Conservation (phyloP, 345 rosid species). For the Microcos paniculata region DNA sequence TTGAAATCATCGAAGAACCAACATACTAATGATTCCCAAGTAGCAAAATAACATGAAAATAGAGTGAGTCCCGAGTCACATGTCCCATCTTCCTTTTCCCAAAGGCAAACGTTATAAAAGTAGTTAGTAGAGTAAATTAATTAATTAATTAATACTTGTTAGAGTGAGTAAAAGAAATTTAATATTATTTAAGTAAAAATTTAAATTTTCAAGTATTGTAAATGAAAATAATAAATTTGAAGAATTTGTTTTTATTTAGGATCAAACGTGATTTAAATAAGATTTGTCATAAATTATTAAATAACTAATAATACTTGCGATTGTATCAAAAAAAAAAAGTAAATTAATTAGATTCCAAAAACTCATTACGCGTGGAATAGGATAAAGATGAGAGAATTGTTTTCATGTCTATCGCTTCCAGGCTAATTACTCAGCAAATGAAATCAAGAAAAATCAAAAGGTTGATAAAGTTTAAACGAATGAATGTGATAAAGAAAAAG, state of each 20-base stretch:
- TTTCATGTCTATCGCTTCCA: background rate
- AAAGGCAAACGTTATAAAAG: background rate
- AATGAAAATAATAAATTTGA: too few relatives aligned
- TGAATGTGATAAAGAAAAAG: too few relatives aligned
- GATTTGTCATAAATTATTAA: too few relatives aligned
- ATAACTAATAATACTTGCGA: too few relatives aligned
- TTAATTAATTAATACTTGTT: too few relatives aligned
- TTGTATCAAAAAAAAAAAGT: too few relatives aligned
- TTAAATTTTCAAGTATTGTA: too few relatives aligned
- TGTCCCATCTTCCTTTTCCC: background rate
- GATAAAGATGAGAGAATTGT: background rate
- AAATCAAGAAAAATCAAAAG: background rate
- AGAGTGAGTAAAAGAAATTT: too few relatives aligned
- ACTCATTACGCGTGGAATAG: background rate
- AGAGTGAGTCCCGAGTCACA: background rate
- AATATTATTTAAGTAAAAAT: too few relatives aligned
- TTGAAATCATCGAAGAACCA: too few relatives aligned
- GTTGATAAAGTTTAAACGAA: background rate
- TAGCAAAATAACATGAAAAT: background rate
- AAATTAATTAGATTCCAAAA: background rate
- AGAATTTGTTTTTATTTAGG: too few relatives aligned
- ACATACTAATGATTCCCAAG: background rate
- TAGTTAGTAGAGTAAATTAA: background rate
- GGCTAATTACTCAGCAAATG: background rate
- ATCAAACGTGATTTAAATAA: too few relatives aligned